A percentile compares a stretch with the other conserved stretches of the same genome.
Evolutionary conservation across 148 eudicot genomes (phyloP).

Genomic region (Tetragonia tetragonoides): DNA sequence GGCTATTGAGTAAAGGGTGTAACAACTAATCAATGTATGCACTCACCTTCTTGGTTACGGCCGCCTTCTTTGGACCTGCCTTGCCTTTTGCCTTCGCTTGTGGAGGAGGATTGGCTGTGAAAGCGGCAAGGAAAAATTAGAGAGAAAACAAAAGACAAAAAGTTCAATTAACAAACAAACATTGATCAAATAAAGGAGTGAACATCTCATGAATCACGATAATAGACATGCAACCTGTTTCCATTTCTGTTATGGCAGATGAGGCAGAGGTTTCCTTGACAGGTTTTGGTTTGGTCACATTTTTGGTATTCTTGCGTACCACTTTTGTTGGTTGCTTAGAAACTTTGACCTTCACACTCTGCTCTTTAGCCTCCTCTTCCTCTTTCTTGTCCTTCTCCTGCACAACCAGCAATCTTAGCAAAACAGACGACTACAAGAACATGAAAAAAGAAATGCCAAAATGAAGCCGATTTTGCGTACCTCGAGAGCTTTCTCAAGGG

Average conservation of each 20-base stretch:
- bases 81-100: constrained; percentile 51
- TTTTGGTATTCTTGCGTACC: constrained; percentile 49
- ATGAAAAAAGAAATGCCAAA: neutral
- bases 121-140: neutral
- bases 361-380: constrained; percentile 30
- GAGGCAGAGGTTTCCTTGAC: constrained; percentile 30
- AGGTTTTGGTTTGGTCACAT: constrained; percentile 41
- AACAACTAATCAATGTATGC: neutral
- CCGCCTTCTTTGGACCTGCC: constrained; percentile 67
- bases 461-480: constrained; percentile 30
- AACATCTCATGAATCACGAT: neutral
- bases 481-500: constrained; percentile 58
- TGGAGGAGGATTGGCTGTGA: constrained; percentile 39
- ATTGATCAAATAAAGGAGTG: neutral
- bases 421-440: neutral
- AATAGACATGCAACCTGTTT: constrained; percentile 46
- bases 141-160: neutral
- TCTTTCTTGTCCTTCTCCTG: constrained; percentile 65
- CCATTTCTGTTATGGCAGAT: constrained; percentile 33
- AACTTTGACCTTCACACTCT: constrained; percentile 27
- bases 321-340: constrained; percentile 35
- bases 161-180: neutral
- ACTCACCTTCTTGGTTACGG: constrained; percentile 52
- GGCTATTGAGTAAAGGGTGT: neutral
- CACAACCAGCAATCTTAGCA: constrained; percentile 8